A percentile compares a stretch with the other conserved stretches of the same genome.
Conservation (phyloP, 345 rosid species). For the Conringia planisiliqua region DNA sequence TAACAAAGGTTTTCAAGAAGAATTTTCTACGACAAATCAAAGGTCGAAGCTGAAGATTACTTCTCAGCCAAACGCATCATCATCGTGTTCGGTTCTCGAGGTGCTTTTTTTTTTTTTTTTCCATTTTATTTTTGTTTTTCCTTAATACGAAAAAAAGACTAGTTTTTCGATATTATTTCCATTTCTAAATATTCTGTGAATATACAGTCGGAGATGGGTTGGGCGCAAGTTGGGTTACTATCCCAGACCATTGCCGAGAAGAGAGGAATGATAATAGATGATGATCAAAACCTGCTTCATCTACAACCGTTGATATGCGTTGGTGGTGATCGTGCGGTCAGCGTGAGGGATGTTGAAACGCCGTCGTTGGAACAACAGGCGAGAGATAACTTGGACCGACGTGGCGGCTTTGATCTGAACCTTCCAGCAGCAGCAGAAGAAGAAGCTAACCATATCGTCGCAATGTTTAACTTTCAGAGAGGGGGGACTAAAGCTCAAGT, state of each 20-base stretch:
- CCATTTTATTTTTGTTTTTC: neutral
- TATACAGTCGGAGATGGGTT: slow-evolving; percentile 12
- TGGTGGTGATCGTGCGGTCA: slow-evolving; percentile 19
- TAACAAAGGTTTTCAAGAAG: neutral
- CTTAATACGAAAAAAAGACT: neutral
- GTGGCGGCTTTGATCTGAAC: slow-evolving; percentile 24
- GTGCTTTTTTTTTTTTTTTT: neutral
- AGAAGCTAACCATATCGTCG: neutral
- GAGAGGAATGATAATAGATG: neutral
- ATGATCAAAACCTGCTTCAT: neutral
- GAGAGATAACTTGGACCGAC: neutral
- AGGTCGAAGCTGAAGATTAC: neutral
- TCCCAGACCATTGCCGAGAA: slow-evolving; percentile 5
- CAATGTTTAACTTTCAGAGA: neutral
- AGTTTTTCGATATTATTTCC: neutral
- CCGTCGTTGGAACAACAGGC: neutral
- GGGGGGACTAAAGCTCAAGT: neutral
- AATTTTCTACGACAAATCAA: neutral
- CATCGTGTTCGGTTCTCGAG: slow-evolving; percentile 3
- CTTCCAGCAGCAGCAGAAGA: slow-evolving; percentile 20
- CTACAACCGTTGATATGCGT: slow-evolving; percentile 5
- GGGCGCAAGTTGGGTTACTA: slow-evolving; percentile 17
- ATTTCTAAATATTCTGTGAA: slow-evolving; percentile 3
- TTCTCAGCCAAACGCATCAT: slow-evolving; percentile 10
- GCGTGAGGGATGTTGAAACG: neutral